These are phyloP conservation scores for Choanephora cucurbitarum DNA, from an alignment of 371 early-diverging fungal species.

Conservation along the genomic window DNA sequence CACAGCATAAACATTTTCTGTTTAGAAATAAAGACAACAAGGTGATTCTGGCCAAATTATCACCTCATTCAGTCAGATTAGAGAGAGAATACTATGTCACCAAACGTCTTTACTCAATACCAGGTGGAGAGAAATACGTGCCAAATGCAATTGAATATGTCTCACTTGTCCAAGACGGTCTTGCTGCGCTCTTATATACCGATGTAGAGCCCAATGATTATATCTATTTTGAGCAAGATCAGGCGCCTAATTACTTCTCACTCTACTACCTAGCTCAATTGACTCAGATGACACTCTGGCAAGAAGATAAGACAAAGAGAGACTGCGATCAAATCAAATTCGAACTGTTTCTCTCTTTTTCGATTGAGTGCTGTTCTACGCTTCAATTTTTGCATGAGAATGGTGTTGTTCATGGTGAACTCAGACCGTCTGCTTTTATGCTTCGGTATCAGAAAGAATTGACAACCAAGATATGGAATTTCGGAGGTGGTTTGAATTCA, in stretches of 20 bases:
- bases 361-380: constrained; percentile 41
- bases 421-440: constrained; percentile 38
- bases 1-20: no score
- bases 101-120: constrained; percentile 32
- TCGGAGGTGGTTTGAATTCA: constrained; percentile 39
- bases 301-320: not conserved
- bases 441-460: constrained; percentile 13
- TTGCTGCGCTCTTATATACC: constrained; percentile 37
- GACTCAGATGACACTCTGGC: not conserved
- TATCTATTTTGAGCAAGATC: constrained; percentile 15
- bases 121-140: constrained; percentile 36
- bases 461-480: constrained; percentile 40
- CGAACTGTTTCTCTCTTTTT: constrained; percentile 32
- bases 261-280: constrained; percentile 3
- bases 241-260: constrained; percentile 8
- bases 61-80: constrained; percentile 39
- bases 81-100: constrained; percentile 48
- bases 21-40: constrained; percentile 28
- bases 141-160: constrained; percentile 37
- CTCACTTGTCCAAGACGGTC: constrained; percentile 38
- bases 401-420: constrained; percentile 44
- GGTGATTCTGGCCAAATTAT: constrained; percentile 40
- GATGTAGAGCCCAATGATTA: constrained; percentile 27
- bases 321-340: constrained; percentile 3
- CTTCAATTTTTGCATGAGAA: constrained; percentile 47